phyloP scores from a whole-genome alignment of 75 land plant species.

The Picea sitchensis region DNA sequence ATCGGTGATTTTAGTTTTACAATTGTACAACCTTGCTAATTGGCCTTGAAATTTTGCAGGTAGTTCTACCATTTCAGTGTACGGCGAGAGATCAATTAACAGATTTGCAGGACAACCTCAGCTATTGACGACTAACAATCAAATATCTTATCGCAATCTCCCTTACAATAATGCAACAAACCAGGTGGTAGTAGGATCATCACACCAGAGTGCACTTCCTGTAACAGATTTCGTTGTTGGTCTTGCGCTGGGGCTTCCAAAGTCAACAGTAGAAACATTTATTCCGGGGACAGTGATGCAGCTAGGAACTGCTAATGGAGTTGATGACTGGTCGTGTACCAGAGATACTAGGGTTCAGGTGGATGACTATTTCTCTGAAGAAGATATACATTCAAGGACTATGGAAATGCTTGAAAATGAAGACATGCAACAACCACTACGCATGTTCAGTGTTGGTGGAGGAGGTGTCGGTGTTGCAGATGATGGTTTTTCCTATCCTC shows the following conservation, averaged over 20 bases:
- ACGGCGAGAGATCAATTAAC: conserved; percentile 17
- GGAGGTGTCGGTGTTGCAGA: conserved; percentile 35
- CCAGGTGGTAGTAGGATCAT: conserved; percentile 15
- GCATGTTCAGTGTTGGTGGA: conserved; percentile 54
- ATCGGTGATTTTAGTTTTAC: not conserved
- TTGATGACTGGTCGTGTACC: conserved; percentile 43
- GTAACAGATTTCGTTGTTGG: conserved; percentile 27
- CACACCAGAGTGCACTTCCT: conserved; percentile 4
- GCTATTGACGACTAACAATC: conserved; percentile 20
- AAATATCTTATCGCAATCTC: conserved; percentile 16
- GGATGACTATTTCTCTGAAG: conserved; percentile 73
- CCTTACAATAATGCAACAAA: conserved; percentile 26
- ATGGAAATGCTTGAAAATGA: conserved; percentile 83
- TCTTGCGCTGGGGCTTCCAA: conserved; percentile 59
- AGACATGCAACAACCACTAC: conserved; percentile 85
- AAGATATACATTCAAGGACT: conserved; percentile 76
- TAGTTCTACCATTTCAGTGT: conserved; percentile 8
- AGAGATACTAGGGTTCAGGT: conserved; percentile 36
- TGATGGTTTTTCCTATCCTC: conserved; percentile 40
- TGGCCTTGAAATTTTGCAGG: conserved; percentile 11
- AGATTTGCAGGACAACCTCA: conserved; percentile 27
- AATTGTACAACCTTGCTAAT: not conserved
- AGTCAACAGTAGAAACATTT: conserved; percentile 14
- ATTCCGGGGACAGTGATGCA: conserved; percentile 14
- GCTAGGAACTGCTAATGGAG: conserved; percentile 22